phyloP scores from a whole-genome alignment of 176 grass and related monocot genomes.

The Carex pumila region DNA sequence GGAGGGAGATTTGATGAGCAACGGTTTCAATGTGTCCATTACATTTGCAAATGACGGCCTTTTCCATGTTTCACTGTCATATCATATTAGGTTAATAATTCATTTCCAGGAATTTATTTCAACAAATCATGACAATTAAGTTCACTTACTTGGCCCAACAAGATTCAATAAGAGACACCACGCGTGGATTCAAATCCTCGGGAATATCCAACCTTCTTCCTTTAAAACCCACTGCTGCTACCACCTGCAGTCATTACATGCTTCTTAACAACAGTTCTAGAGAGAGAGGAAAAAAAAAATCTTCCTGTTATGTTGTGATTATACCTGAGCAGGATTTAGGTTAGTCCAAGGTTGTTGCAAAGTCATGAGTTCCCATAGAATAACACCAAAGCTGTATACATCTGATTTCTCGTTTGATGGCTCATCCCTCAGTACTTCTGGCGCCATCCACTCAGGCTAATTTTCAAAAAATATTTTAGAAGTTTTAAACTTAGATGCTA shows the following conservation, averaged over 20 bases:
- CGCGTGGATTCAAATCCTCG: constrained; percentile 65
- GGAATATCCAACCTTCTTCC: constrained; percentile 81
- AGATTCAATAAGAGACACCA: constrained; percentile 68
- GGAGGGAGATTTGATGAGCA: constrained; percentile 29
- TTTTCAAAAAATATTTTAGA: constrained; percentile 16
- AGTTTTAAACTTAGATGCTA: background rate
- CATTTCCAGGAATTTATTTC: background rate
- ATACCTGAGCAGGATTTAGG: constrained; percentile 87
- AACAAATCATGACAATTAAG: background rate
- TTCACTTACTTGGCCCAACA: constrained; percentile 83
- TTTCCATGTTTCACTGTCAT: constrained; percentile 61
- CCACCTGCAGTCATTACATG: constrained; percentile 40
- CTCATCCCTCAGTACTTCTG: constrained; percentile 93
- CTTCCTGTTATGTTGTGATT: background rate
- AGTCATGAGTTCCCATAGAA: constrained; percentile 98
- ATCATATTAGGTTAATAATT: background rate
- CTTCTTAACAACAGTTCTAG: background rate
- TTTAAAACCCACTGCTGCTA: constrained; percentile 95
- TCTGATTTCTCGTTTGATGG: constrained; percentile 98
- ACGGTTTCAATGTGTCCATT: constrained; percentile 62
- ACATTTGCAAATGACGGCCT: constrained; percentile 80
- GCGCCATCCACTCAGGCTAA: constrained; percentile 99
- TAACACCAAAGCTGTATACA: constrained; percentile 87
- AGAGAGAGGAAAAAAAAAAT: background rate
- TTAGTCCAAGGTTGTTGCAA: constrained; percentile 95